Evolutionary conservation across 169 alveolate genomes (phyloP), one percentile per base, ranked within the genome.

Genomic region (Ichthyophthirius multifiliis): DNA sequence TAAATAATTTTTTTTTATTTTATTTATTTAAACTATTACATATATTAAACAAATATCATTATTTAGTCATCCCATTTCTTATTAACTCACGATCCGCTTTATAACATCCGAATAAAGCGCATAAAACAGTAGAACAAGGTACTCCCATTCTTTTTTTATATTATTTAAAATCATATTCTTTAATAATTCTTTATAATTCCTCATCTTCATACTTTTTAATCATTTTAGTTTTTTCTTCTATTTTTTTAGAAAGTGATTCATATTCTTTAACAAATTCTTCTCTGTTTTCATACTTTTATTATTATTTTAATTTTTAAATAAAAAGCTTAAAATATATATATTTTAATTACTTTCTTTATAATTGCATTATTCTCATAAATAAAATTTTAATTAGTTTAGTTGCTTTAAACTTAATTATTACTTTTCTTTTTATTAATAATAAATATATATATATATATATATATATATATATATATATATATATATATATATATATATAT

Each of bases 81-180:
- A 81, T 76, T 15, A 81, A 31, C 55, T 81, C 82, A 39, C 80
- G 67, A 46, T 81, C 86, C 37, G 82, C 76, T 46, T 43, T 65
- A 4, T 43, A 34, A 18, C 76, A 75, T 7, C 86, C 86, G 15
- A 80, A 65, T 12, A 80, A 45, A 4, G 81, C 65, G 13, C 81
- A 65, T 16, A 80, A 23, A 31, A 80, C 86, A 18, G 74, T 55
- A 34, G 76, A 67, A 35, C 74, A 76, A 20, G 67, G 44, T 1
- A 71, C 71, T 7, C 64, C 47, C 45, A 67, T 63, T 47, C 81
- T 44, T 37, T 65, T 67, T 16, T 62, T 64, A 46, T 80, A 80
- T 27, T 44, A 37, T 43, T 80, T 80, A 71, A 47, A 80, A 48
- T 80, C 86, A 27, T 67, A 80, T 80, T 80, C 86, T 41, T 74